A percentile compares a stretch with the other conserved stretches of the same genome.
Evolutionary conservation across 768 basidiomycete species (phyloP).

Genomic region (Hortiboletus flavorubellus): DNA sequence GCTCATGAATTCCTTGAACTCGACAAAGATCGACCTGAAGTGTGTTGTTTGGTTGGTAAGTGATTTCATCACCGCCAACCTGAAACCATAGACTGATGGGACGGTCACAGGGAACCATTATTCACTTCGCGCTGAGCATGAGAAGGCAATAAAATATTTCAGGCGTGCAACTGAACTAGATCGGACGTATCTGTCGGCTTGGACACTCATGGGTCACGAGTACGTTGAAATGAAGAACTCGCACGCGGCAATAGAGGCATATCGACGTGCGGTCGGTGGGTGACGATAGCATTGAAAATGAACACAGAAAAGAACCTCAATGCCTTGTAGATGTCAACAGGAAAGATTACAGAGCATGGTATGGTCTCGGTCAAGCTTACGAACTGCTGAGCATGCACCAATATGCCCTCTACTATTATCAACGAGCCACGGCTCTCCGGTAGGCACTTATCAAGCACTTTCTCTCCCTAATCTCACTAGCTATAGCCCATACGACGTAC

Average conservation of each 20-base stretch:
- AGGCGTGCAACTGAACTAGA: conserved; percentile 93
- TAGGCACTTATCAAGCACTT: conserved; percentile 29
- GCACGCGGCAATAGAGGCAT: conserved; percentile 97
- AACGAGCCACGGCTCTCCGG: conserved; percentile 91
- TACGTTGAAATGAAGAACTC: conserved; percentile 99
- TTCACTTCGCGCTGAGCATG: conserved; percentile 89
- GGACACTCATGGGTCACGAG: conserved; percentile 99
- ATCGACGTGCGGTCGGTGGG: conserved; percentile 91
- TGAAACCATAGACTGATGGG: neutral
- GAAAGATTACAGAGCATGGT: conserved; percentile 98
- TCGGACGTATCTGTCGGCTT: conserved; percentile 91
- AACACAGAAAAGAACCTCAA: neutral
- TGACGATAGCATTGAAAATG: neutral
- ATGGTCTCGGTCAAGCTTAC: conserved; percentile 97
- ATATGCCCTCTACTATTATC: conserved; percentile 95
- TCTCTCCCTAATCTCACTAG: conserved; percentile 1
- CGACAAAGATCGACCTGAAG: conserved; percentile 93
- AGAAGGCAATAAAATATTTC: conserved; percentile 95
- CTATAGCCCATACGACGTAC: conserved; percentile 86
- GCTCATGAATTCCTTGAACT: conserved; percentile 88
- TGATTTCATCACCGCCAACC: neutral
- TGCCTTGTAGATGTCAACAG: conserved; percentile 78
- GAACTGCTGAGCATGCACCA: conserved; percentile 96
- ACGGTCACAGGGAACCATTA: conserved; percentile 84
- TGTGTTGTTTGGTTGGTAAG: conserved; percentile 93